Percentiles rank a stretch among this genome's conserved stretches.
Conservation (phyloP, 2,329 filamentous ascomycete species). For the Sporothrix luriei region DNA sequence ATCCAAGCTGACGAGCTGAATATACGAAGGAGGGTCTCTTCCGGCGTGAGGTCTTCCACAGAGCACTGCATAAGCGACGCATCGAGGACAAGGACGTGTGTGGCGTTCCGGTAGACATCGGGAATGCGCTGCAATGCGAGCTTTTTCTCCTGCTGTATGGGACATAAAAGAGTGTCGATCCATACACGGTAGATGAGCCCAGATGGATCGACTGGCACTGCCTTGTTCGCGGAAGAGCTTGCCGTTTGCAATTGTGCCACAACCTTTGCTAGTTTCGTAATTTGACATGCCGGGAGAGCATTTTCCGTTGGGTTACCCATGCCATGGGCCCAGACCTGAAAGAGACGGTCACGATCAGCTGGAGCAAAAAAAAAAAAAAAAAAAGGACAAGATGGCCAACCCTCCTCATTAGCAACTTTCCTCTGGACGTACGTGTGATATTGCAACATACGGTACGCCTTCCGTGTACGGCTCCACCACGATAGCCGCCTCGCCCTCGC, state of each 20-base stretch:
- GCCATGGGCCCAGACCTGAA: constrained; percentile 44
- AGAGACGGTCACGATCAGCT: too few relatives aligned
- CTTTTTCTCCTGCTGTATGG: constrained; percentile 38
- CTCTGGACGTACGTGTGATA: constrained; percentile 40
- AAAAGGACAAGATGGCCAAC: too few relatives aligned
- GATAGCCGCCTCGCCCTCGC: constrained; percentile 26
- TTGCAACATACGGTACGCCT: constrained; percentile 41
- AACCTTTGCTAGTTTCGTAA: constrained; percentile 39
- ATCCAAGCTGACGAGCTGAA: constrained; percentile 25
- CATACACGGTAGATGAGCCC: constrained; percentile 38
- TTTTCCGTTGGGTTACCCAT: constrained; percentile 42
- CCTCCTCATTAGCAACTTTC: too few relatives aligned
- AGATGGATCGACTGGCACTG: not conserved
- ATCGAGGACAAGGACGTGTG: constrained; percentile 44
- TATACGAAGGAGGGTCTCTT: constrained; percentile 20
- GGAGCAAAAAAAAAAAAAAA: too few relatives aligned
- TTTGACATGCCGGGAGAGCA: constrained; percentile 42
- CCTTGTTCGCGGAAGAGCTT: not conserved
- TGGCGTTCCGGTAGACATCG: constrained; percentile 42
- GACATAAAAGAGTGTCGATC: constrained; percentile 46
- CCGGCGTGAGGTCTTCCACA: constrained; percentile 14
- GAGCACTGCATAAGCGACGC: constrained; percentile 39
- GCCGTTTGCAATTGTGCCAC: constrained; percentile 33
- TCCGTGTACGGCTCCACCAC: constrained; percentile 38
- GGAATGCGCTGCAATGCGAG: constrained; percentile 43